Conservation (phyloP, 2,329 filamentous ascomycete genomes). For the Chaetomiaceae sp. region DNA sequence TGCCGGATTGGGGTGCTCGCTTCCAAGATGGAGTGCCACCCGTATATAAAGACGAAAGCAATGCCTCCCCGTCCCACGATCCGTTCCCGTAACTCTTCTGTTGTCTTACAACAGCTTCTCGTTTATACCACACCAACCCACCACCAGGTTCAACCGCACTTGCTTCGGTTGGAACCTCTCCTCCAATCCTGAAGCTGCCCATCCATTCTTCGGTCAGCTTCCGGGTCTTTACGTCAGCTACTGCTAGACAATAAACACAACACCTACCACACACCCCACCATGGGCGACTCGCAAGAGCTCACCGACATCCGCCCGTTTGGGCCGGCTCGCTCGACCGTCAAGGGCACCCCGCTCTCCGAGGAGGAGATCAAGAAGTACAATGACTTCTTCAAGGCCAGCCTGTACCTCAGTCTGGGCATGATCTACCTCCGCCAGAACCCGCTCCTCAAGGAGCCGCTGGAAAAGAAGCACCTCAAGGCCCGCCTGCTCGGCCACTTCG, state of each 20-base stretch:
- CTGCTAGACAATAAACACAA: too few relatives aligned
- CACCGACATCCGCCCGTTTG: conserved; percentile 59
- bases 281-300: conserved; percentile 27
- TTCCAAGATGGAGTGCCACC: background rate
- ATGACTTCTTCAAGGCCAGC: conserved; percentile 69
- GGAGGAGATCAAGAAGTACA: conserved; percentile 63
- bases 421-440: conserved; percentile 73
- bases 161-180: too few relatives aligned
- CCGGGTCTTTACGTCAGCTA: too few relatives aligned
- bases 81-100: background rate
- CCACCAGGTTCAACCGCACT: too few relatives aligned
- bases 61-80: background rate
- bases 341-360: conserved; percentile 56
- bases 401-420: conserved; percentile 73
- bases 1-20: background rate
- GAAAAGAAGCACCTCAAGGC: conserved; percentile 67
- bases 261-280: conserved; percentile 2
- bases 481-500: conserved; percentile 72
- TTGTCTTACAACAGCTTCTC: too few relatives aligned
- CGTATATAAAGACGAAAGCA: background rate
- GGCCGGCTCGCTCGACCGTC: conserved; percentile 60
- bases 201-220: too few relatives aligned
- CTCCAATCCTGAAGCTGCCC: too few relatives aligned
- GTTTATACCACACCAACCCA: background rate
- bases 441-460: conserved; percentile 64